Conservation (phyloP, 177 flowering plant species). For the Vitis hybrid region DNA sequence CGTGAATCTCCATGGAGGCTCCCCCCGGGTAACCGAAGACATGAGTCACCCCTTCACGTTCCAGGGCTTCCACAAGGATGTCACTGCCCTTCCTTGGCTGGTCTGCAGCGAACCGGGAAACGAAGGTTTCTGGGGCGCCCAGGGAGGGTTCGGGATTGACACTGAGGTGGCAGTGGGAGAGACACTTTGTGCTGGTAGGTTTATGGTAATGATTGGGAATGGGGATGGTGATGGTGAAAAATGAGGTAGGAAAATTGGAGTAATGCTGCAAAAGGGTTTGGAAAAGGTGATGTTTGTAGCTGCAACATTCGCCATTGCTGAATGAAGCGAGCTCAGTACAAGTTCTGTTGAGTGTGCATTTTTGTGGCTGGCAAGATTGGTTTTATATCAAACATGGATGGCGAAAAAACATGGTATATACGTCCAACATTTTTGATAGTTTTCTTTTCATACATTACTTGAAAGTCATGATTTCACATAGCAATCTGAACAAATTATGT, state of each 20-base stretch:
- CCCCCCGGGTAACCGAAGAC: slow-evolving; percentile 39
- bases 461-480: no score
- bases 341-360: no score
- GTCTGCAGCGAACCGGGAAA: slow-evolving; percentile 44
- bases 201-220: slow-evolving; percentile 22
- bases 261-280: slow-evolving; percentile 11
- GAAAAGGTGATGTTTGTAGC: slow-evolving; percentile 12
- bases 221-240: slow-evolving; percentile 8
- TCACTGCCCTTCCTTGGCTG: slow-evolving; percentile 73
- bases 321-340: no score
- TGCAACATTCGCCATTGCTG: slow-evolving; percentile 36
- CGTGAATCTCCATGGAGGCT: no score
- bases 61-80: slow-evolving; percentile 67
- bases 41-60: slow-evolving; percentile 57
- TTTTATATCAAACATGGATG: no score
- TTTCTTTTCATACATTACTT: no score
- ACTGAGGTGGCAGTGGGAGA: slow-evolving; percentile 1
- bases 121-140: slow-evolving; percentile 5
- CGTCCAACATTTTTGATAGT: no score
- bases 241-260: neutral
- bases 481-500: no score
- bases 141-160: no score
- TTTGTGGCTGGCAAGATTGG: no score
- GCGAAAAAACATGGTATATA: no score
- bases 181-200: slow-evolving; percentile 5